phyloP scores from a whole-genome alignment of 345 rosid species.

The Corchorus olitorius region DNA sequence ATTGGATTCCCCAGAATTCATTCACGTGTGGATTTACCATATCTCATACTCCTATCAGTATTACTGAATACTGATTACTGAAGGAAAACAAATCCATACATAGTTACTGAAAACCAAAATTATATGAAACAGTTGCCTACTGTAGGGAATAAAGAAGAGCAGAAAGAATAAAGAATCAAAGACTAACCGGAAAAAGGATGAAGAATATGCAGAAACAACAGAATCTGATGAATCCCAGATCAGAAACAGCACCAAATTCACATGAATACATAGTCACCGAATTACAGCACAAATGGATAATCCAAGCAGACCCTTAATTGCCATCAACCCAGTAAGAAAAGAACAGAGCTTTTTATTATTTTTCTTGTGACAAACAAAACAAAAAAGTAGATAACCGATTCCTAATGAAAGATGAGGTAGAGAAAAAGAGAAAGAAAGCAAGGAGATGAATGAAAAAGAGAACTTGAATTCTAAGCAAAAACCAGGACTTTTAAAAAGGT shows the following conservation, averaged over 20 bases:
- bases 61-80: background rate
- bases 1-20: conserved; percentile 14
- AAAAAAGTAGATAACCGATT: conserved; percentile 7
- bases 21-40: background rate
- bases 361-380: background rate
- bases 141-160: background rate
- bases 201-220: conserved; percentile 42
- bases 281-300: conserved; percentile 19
- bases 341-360: background rate
- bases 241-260: conserved; percentile 39
- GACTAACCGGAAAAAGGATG: conserved; percentile 35
- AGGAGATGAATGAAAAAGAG: conserved; percentile 12
- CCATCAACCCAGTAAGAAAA: conserved; percentile 32
- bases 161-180: background rate
- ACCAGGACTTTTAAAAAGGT: conserved; percentile 17
- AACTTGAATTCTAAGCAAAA: conserved; percentile 40
- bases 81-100: background rate
- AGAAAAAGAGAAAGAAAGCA: background rate
- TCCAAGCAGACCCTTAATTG: conserved; percentile 22
- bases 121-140: conserved; percentile 9
- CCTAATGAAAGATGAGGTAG: background rate
- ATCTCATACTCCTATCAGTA: conserved; percentile 9
- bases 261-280: conserved; percentile 30
- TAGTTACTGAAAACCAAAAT: conserved; percentile 8
- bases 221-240: conserved; percentile 42